These are phyloP conservation scores for Thuidium tamariscinum DNA, from an alignment of 225 moss, liverwort and hornwort genomes.

Conservation along the genomic window DNA sequence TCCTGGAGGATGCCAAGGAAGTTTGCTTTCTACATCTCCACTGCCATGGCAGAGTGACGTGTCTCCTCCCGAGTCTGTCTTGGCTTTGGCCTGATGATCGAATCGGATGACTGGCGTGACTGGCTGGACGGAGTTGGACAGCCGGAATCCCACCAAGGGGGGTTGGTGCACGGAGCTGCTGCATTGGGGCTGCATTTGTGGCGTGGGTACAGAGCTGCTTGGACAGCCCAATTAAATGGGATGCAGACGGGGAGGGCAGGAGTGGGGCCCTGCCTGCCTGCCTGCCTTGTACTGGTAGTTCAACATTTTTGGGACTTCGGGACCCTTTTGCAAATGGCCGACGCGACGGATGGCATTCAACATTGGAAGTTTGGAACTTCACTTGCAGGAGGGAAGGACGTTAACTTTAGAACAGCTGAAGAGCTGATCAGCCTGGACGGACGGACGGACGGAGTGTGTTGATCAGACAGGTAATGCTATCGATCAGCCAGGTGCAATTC, in stretches of 20 bases:
- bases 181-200: constrained; percentile 5
- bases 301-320: neutral
- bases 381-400: neutral
- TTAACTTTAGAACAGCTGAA: neutral
- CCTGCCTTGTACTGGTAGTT: neutral
- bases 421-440: neutral
- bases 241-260: neutral
- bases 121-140: neutral
- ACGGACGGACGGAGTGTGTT: neutral
- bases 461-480: neutral
- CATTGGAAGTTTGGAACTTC: neutral
- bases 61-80: neutral
- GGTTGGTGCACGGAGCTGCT: neutral
- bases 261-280: neutral
- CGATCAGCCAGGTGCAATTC: neutral
- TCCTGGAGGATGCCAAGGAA: neutral
- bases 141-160: neutral
- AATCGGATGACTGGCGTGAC: neutral
- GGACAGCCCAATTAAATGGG: constrained; percentile 5
- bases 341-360: neutral
- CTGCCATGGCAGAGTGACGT: neutral
- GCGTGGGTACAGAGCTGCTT: neutral
- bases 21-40: neutral
- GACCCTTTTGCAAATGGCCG: neutral
- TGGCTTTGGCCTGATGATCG: neutral